phyloP scores from a whole-genome alignment of 2,329 filamentous ascomycete genomes.

The Ceratocystis alfenasii region DNA sequence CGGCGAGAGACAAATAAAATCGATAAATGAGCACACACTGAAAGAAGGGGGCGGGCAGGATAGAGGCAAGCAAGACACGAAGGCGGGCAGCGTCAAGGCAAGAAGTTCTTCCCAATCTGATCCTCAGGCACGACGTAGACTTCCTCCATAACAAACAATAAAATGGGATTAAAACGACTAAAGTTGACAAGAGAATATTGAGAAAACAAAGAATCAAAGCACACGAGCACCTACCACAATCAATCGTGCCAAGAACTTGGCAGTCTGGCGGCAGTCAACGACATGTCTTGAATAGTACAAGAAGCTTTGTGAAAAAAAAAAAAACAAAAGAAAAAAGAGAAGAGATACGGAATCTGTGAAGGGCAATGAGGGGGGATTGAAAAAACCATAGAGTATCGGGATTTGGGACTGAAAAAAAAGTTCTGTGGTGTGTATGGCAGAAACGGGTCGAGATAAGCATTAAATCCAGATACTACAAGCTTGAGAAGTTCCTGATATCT shows the following conservation, averaged over 20 bases:
- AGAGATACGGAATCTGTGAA: too few species aligned
- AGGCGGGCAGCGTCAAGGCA: not conserved
- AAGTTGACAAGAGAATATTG: slow-evolving; percentile 2
- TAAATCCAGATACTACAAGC: not conserved
- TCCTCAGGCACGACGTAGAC: not conserved
- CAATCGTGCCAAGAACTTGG: slow-evolving; percentile 13
- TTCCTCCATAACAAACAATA: not conserved
- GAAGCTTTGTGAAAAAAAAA: slow-evolving; percentile 3
- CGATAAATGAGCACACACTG: not conserved
- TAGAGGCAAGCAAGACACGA: not conserved
- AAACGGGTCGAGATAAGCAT: not conserved
- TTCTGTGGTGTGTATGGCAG: not conserved
- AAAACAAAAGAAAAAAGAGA: not conserved
- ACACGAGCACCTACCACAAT: slow-evolving; percentile 14
- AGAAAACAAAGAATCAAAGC: slow-evolving; percentile 12
- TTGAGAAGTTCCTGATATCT: not conserved
- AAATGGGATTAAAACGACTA: not conserved
- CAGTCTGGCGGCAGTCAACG: slow-evolving; percentile 6
- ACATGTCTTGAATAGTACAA: slow-evolving; percentile 11
- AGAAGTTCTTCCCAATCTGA: not conserved
- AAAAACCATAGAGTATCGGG: not conserved
- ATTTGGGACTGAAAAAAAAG: not conserved
- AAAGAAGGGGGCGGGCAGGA: not conserved
- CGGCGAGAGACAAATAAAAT: not conserved
- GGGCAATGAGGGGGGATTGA: not conserved